phyloP scores from a whole-genome alignment of 1,284 basidiomycete species.

The Xerocomus amazonicus region DNA sequence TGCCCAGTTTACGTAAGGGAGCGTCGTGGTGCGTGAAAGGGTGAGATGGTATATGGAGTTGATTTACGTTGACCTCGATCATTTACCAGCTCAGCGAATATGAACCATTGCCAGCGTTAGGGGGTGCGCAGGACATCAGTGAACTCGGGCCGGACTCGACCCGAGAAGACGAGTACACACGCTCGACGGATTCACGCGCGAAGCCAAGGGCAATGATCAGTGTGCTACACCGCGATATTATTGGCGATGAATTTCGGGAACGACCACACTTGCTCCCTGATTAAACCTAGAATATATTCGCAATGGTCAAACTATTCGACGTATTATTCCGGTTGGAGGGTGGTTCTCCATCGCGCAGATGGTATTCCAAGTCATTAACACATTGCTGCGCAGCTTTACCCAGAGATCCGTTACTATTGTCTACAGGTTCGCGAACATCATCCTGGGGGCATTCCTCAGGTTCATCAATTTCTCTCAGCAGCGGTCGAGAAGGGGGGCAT shows the following conservation, averaged over 20 bases:
- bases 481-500: no score
- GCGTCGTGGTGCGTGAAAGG: conserved; percentile 69
- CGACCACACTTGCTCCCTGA: conserved; percentile 45
- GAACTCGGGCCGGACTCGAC: background rate
- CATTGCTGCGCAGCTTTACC: no score
- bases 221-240: conserved; percentile 79
- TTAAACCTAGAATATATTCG: conserved; percentile 10
- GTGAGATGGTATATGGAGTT: conserved; percentile 7
- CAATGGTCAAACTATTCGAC: background rate
- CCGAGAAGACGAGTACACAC: background rate
- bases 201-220: conserved; percentile 43
- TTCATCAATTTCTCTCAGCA: no score
- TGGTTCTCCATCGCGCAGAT: no score
- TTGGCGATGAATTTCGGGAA: conserved; percentile 78
- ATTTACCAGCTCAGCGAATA: conserved; percentile 8
- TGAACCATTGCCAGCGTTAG: background rate
- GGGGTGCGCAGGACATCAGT: background rate
- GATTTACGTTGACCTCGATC: background rate
- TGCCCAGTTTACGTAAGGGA: conserved; percentile 82
- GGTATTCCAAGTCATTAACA: no score
- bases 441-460: no score
- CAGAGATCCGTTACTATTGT: no score
- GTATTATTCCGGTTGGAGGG: background rate
- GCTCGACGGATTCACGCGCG: conserved; percentile 34
- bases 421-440: no score